Conservation (phyloP, 1,284 basidiomycete genomes). For the Sphagnurus paluster region DNA sequence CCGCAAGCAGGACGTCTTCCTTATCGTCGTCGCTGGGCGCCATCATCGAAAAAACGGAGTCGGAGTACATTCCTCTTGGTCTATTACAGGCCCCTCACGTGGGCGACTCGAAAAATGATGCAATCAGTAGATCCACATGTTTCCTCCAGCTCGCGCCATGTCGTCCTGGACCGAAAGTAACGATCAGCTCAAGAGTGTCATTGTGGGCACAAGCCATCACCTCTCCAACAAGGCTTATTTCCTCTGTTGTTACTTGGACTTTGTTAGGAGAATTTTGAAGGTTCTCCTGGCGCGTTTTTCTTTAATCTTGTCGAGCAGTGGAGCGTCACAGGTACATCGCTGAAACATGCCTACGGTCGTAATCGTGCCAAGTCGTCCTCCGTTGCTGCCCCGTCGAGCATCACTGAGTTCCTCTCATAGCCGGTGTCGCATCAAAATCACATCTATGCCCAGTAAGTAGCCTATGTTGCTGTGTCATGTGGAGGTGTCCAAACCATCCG, state of each 20-base stretch:
- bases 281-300: not conserved
- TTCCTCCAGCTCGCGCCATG: no score
- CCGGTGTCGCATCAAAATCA: constrained; percentile 12
- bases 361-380: not conserved
- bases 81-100: constrained; percentile 3
- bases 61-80: constrained; percentile 1
- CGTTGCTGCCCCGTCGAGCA: not conserved
- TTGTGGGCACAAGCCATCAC: no score
- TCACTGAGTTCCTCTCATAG: constrained; percentile 4
- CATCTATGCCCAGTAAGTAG: constrained; percentile 4
- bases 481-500: not conserved
- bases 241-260: no score
- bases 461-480: constrained; percentile 8
- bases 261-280: no score
- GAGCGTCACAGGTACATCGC: not conserved
- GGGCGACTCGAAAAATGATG: constrained; percentile 2
- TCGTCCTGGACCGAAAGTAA: no score
- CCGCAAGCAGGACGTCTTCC: constrained; percentile 79
- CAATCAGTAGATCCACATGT: constrained; percentile 9
- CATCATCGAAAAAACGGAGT: constrained; percentile 25
- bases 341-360: not conserved
- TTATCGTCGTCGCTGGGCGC: constrained; percentile 58
- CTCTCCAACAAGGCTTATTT: no score
- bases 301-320: no score
- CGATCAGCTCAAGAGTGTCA: no score